Evolutionary conservation across 768 basidiomycete genomes (phyloP).

Genomic region (Leccinum fibrillosum): DNA sequence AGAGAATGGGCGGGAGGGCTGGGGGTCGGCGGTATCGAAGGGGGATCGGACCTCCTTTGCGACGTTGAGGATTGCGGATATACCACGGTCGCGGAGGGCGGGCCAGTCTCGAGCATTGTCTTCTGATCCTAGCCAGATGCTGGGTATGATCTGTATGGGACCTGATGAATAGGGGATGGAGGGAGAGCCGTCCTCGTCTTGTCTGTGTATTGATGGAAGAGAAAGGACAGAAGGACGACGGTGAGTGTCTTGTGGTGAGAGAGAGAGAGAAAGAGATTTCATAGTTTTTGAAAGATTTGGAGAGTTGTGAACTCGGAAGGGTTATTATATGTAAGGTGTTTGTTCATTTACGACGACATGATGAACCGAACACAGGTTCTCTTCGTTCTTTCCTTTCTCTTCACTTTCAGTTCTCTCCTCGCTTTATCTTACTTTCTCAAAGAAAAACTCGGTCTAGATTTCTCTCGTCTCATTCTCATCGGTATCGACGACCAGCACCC

Average conservation of each 20-base stretch:
- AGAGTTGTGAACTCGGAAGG: conserved; percentile 20
- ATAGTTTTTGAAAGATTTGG: too few relatives aligned
- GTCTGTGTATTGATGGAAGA: conserved; percentile 58
- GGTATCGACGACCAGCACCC: conserved; percentile 47
- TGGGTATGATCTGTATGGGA: conserved; percentile 80
- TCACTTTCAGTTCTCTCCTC: conserved; percentile 48
- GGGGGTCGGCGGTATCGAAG: conserved; percentile 48
- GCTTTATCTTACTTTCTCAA: neutral
- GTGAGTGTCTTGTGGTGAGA: conserved; percentile 30
- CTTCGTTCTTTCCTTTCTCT: conserved; percentile 52
- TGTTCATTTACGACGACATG: neutral
- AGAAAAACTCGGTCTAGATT: neutral
- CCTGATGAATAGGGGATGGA: conserved; percentile 74
- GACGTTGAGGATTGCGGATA: conserved; percentile 84
- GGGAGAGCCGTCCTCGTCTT: conserved; percentile 59
- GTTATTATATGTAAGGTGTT: neutral
- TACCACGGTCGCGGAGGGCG: conserved; percentile 64
- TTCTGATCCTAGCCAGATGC: conserved; percentile 88
- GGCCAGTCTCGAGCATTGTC: conserved; percentile 87
- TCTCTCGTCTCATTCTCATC: conserved; percentile 35
- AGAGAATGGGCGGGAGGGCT: conserved; percentile 55
- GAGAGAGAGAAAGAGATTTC: conserved; percentile 12
- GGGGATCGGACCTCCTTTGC: conserved; percentile 87
- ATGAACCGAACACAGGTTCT: conserved; percentile 51
- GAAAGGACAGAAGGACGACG: conserved; percentile 74